Base-by-base conservation (phyloP, 768 basidiomycete species). In the Gymnopilus junonius region DNA sequence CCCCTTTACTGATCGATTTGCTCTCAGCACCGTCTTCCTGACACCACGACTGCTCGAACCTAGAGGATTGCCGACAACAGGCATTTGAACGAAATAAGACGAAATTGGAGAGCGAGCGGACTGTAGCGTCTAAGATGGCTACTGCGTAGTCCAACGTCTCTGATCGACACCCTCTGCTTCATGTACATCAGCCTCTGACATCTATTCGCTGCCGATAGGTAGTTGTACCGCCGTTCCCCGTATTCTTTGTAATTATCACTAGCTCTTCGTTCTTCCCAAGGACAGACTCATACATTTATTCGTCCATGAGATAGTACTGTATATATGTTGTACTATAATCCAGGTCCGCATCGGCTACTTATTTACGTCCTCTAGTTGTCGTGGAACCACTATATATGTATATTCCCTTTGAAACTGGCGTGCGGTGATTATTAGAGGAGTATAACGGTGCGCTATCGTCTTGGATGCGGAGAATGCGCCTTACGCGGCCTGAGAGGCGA, bases 21-120 rank as follows among this genome's bases (percentile, higher is more conserved):
- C 59, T 37, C 27, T 10, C 27, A 95, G 91, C 94, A 95, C 73
- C 91, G 94, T 63, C 83, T 96, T 66, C 93, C 94, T 7, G 94
- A 95, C 92, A 93, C 69, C 94, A 96, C 75, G 83, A 84, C 59
- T 96, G 94, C 79, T 84, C 86, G 67, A 90, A 94, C 64, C 79
- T 96, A 65, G 89, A 92, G 73, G 89, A 89, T 75, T 95, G 94
- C 79, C 82, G 90, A 65, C 90, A 93, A 75, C 90, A 93, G 76
- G 94, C 94, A 20, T 95, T 94, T 73, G 87, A 93, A 67, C 84
- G 86, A 71, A 95, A 95, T 82, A 94, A 95, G 86, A 83, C 79
- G 56, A 92, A 92, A 79, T 80, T 95, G 61, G 93, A 94, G 83
- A 88, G 88, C 69, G 94, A 95, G 77, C 87, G 91, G 77, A 95